Conservation (phyloP, 2,329 filamentous ascomycete species). For the Dactylellina sp. region DNA sequence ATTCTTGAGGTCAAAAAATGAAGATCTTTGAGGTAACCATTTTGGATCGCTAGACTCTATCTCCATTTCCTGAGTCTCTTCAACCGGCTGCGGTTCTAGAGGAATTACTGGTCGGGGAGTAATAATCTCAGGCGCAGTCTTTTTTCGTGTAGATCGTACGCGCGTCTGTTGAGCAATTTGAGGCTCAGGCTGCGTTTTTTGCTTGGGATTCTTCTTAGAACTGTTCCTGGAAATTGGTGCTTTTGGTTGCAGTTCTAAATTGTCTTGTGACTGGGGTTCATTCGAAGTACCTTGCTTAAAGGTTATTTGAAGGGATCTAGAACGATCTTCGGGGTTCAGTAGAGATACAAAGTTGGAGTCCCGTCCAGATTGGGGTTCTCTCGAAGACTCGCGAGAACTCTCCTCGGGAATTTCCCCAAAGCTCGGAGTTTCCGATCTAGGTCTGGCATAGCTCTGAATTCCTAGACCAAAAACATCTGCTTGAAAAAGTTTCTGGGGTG, state of each 20-base stretch:
- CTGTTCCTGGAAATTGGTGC: too few relatives aligned
- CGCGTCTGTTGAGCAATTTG: too few relatives aligned
- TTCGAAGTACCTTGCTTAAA: background rate
- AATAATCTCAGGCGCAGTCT: too few relatives aligned
- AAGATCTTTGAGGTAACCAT: background rate
- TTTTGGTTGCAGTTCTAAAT: too few relatives aligned
- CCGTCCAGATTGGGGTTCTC: background rate
- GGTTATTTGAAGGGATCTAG: background rate
- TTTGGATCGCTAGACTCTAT: background rate
- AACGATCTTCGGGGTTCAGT: too few relatives aligned
- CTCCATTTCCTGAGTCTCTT: background rate
- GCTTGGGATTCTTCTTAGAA: too few relatives aligned
- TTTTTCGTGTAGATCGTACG: too few relatives aligned
- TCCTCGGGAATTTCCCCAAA: background rate
- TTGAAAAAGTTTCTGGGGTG: background rate
- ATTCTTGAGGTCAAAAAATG: background rate
- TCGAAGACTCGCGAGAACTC: background rate
- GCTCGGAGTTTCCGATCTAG: background rate
- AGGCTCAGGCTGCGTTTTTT: too few relatives aligned
- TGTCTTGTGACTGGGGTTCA: too few relatives aligned
- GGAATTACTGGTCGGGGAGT: too few relatives aligned
- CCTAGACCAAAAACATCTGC: background rate
- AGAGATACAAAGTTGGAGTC: too few relatives aligned
- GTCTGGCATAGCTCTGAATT: background rate
- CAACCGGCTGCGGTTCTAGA: background rate